A percentile compares a stretch with the other conserved stretches of the same genome.
phyloP scores from a whole-genome alignment of 2,329 filamentous ascomycete species.

The Xylaria sp. region DNA sequence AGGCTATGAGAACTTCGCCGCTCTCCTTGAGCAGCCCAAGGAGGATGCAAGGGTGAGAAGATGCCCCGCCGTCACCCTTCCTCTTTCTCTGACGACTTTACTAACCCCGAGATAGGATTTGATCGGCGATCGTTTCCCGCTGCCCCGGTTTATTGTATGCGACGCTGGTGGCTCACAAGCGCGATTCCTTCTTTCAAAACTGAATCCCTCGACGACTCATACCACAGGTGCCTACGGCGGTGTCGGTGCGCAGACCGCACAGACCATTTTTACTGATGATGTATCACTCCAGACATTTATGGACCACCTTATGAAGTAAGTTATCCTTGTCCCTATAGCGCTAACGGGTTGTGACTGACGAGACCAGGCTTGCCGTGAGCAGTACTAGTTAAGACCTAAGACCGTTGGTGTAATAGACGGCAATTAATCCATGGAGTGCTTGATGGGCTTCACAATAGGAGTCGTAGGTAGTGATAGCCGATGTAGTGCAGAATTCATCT shows the following conservation, averaged over 20 bases:
- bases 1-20: conserved; percentile 92
- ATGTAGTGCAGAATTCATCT: conserved; percentile 2
- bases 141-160: conserved; percentile 96
- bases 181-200: conserved; percentile 91
- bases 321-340: conserved; percentile 20
- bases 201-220: conserved; percentile 96
- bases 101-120: conserved; percentile 60
- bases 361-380: conserved; percentile 51
- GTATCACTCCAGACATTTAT: conserved; percentile 98
- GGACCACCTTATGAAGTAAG: conserved; percentile 99
- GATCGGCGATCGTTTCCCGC: conserved; percentile 94
- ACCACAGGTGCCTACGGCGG: conserved; percentile 89
- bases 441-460: neutral
- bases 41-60: conserved; percentile 81
- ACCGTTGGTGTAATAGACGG: neutral
- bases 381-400: conserved; percentile 49
- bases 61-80: neutral
- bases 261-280: conserved; percentile 98
- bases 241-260: conserved; percentile 75
- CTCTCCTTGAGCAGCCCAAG: conserved; percentile 85
- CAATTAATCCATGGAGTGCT: neutral
- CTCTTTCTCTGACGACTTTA: conserved; percentile 5
- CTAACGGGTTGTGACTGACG: neutral
- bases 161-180: conserved; percentile 98
- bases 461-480: neutral